Percentiles rank a stretch among this genome's conserved stretches.
These are phyloP conservation scores for Sequoiadendron giganteum DNA, from an alignment of 75 land plant species.

Conservation along the genomic window DNA sequence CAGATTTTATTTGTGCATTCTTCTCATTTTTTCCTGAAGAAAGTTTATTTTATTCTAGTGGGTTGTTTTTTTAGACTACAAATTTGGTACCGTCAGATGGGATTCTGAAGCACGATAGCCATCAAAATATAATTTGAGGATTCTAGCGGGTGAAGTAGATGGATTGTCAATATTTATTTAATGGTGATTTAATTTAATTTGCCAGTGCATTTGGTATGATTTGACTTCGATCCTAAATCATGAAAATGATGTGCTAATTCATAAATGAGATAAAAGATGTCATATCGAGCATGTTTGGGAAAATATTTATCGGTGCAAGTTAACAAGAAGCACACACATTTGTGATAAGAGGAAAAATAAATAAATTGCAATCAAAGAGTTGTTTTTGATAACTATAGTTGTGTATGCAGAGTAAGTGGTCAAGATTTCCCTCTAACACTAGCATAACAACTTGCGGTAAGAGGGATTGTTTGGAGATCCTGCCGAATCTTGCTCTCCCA, in stretches of 20 bases:
- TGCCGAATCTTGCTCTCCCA: conserved; percentile 39
- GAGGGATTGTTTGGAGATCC: conserved; percentile 55
- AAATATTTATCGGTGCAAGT: conserved; percentile 79
- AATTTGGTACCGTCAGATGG: too few relatives aligned
- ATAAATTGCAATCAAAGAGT: conserved; percentile 90
- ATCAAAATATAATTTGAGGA: too few relatives aligned
- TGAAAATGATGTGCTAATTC: conserved; percentile 44
- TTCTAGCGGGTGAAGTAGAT: too few relatives aligned
- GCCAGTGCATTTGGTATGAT: too few relatives aligned
- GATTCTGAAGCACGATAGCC: too few relatives aligned
- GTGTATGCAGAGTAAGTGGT: conserved; percentile 77
- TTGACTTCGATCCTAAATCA: conserved; percentile 58
- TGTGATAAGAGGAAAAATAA: too few relatives aligned
- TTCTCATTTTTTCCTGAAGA: conserved; percentile 78
- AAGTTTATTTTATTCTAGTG: conserved; percentile 67
- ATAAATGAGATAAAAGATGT: conserved; percentile 77
- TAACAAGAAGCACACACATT: conserved; percentile 74
- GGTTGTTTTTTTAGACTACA: too few relatives aligned
- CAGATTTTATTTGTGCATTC: conserved; percentile 89
- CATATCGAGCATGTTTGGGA: conserved; percentile 77
- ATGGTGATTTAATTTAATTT: too few relatives aligned
- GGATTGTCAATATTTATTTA: too few relatives aligned
- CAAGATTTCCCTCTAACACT: conserved; percentile 62
- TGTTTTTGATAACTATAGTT: conserved; percentile 80
- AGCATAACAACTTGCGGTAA: conserved; percentile 57